These are phyloP conservation scores for Rhododendron molle DNA, from an alignment of 148 eudicot genomes.

Conservation along the genomic window DNA sequence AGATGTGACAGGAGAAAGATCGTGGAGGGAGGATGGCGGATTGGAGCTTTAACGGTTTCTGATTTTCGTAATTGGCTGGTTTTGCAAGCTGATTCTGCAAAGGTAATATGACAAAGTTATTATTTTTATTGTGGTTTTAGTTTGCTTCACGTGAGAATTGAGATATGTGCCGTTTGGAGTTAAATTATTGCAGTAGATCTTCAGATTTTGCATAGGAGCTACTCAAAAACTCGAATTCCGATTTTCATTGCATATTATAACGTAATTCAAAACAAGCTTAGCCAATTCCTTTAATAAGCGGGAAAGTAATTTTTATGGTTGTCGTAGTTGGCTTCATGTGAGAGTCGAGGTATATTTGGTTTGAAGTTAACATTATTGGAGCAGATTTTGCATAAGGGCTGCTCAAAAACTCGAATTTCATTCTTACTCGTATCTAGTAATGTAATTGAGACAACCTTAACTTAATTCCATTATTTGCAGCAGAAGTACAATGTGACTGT, in stretches of 20 bases:
- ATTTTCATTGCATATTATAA: background rate
- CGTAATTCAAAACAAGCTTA: background rate
- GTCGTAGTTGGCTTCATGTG: background rate
- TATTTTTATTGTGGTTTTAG: background rate
- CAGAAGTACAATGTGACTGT: background rate
- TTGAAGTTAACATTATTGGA: background rate
- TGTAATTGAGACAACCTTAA: background rate
- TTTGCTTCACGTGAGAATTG: background rate
- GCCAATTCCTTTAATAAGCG: background rate
- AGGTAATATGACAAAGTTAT: background rate
- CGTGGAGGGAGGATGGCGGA: background rate
- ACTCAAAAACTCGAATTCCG: background rate
- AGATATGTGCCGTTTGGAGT: background rate
- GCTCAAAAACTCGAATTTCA: background rate
- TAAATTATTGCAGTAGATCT: background rate
- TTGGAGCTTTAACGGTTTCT: background rate
- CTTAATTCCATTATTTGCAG: background rate
- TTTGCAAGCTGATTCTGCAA: background rate
- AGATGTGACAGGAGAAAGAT: background rate
- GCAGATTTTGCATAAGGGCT: background rate
- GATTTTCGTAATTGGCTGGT: background rate
- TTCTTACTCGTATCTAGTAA: too few species aligned
- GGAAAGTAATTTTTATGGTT: background rate
- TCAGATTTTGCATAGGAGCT: background rate
- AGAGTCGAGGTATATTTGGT: background rate